Evolutionary conservation across 768 basidiomycete genomes (phyloP).

Genomic region (Mycena albidolilacea): DNA sequence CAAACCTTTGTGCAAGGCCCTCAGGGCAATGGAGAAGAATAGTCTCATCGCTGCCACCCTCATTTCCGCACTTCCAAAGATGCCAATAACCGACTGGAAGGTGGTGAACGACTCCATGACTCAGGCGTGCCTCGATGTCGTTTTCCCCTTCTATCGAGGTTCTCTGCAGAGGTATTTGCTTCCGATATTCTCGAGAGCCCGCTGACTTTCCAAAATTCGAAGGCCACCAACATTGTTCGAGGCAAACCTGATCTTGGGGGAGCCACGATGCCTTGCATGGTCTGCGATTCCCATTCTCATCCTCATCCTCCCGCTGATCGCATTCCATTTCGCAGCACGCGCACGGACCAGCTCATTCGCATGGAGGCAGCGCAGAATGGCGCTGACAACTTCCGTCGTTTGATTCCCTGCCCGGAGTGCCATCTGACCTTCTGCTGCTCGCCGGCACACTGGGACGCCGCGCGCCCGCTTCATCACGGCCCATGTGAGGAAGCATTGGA

Average conservation of each 20-base stretch:
- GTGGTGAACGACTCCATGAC: slow-evolving; percentile 6
- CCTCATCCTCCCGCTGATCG: too few relatives aligned
- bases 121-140: not conserved
- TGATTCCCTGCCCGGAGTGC: slow-evolving; percentile 44
- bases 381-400: slow-evolving; percentile 7
- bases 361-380: slow-evolving; percentile 35
- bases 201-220: not conserved
- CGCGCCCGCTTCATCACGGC: slow-evolving; percentile 36
- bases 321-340: slow-evolving; percentile 7
- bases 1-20: slow-evolving; percentile 30
- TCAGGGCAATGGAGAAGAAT: slow-evolving; percentile 19
- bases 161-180: slow-evolving; percentile 6
- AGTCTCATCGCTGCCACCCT: slow-evolving; percentile 2
- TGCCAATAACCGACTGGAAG: slow-evolving; percentile 26
- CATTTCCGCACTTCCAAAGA: not conserved
- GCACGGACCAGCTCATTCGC: slow-evolving; percentile 46
- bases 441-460: slow-evolving; percentile 42
- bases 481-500: slow-evolving; percentile 40
- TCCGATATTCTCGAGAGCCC: not conserved
- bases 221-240: slow-evolving; percentile 17
- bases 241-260: slow-evolving; percentile 39
- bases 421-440: slow-evolving; percentile 47
- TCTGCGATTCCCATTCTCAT: not conserved
- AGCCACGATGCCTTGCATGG: slow-evolving; percentile 46
- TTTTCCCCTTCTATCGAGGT: not conserved